Base-by-base conservation (phyloP, 768 basidiomycete species). In the Astraeus odoratus region DNA sequence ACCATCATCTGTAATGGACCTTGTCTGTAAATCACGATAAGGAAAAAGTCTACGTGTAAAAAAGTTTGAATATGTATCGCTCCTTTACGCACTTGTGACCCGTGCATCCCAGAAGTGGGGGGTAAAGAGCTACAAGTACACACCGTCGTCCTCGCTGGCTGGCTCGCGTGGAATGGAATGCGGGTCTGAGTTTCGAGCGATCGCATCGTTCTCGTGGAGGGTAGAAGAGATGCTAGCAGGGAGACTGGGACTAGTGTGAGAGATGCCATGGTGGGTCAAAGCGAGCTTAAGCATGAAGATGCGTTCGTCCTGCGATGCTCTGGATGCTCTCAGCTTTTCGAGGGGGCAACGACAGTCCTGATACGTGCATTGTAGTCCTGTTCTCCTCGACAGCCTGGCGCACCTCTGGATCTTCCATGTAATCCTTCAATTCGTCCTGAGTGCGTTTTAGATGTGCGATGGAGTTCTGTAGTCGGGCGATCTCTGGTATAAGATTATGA, bases 301-400 rank as follows among this genome's bases (percentile, higher is more conserved):
- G 18, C 87, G 73, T 56, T 91, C 88, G 55, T 83, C 76, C 63
- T 90, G 88, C 7, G 87, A 86, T 6, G 75, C 82, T 50, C 88
- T 90, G 54, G 51, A 27, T 24, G 46, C 23, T 10, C 38, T 61
- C 42, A 54, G 55, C 30, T n/a, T 37, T 30, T 22, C 42, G 35
- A 25, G 40, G 47, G 47, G 36, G 36, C 16, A 13, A 22, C 29
- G n/a, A 25, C 13, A 82, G n/a, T 34, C 25, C 9, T 16, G 36
- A 46, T 51, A 61, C 60, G 38, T 63, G 58, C 88, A 92, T 86
- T 33, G 85, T 83, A 2, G 52, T 62, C 52, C 80, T 70, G 56
- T 92, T 92, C 63, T 92, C 89, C 45, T 78, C 69, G 7, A 81
- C 61, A 8, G 81, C 86, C 37, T 74, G 70, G 25, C 55, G 57